phyloP scores from a whole-genome alignment of 768 basidiomycete species.

The Leccinum obscurum region DNA sequence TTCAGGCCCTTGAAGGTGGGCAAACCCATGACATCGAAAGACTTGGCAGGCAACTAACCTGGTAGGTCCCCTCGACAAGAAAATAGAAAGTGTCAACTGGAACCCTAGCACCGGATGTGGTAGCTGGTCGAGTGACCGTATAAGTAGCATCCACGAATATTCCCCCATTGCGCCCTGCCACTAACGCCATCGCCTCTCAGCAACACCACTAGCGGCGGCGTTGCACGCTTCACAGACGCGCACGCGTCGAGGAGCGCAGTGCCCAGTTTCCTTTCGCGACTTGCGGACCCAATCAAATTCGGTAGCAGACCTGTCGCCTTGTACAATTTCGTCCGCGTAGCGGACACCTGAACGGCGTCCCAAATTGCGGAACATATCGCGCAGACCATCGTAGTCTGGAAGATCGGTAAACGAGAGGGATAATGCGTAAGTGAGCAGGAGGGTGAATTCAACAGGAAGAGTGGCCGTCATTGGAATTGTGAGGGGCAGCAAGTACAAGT shows the following conservation, averaged over 20 bases:
- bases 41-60: slow-evolving; percentile 1
- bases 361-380: slow-evolving; percentile 66
- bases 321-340: slow-evolving; percentile 26
- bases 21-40: background rate
- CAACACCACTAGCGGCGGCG: slow-evolving; percentile 27
- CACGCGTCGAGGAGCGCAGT: slow-evolving; percentile 27
- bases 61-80: slow-evolving; percentile 1
- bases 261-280: slow-evolving; percentile 27
- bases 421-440: slow-evolving; percentile 76
- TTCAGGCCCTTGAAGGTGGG: slow-evolving; percentile 1
- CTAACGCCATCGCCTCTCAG: slow-evolving; percentile 29
- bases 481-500: slow-evolving; percentile 10
- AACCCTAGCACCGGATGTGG: slow-evolving; percentile 1
- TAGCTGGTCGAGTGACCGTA: background rate
- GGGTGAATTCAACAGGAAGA: slow-evolving; percentile 78
- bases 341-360: slow-evolving; percentile 54
- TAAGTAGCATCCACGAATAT: slow-evolving; percentile 7
- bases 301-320: slow-evolving; percentile 20
- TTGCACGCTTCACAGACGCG: slow-evolving; percentile 36
- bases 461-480: slow-evolving; percentile 65
- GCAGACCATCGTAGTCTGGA: slow-evolving; percentile 84
- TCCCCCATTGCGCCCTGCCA: slow-evolving; percentile 4
- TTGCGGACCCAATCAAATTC: slow-evolving; percentile 50
- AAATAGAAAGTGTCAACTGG: slow-evolving; percentile 3
- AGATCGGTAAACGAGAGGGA: slow-evolving; percentile 85